These are phyloP conservation scores for Glomus cerebriforme DNA, from an alignment of 192 early-diverging fungal species.

Conservation along the genomic window DNA sequence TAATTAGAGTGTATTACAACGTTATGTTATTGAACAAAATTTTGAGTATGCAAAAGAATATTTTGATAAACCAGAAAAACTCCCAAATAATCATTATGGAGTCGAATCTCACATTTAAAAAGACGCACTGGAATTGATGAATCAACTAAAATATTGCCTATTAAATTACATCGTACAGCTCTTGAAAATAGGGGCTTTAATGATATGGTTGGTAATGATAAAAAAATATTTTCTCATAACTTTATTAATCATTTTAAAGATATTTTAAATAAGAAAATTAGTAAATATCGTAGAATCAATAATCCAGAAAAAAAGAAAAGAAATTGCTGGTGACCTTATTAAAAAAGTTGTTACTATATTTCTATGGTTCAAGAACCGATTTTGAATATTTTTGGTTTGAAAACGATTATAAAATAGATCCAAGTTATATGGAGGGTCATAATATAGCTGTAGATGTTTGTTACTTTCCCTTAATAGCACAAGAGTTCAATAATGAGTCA, in stretches of 20 bases:
- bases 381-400: neutral
- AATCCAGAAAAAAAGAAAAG: neutral
- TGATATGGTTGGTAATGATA: neutral
- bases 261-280: neutral
- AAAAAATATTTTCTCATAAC: neutral
- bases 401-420: neutral
- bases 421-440: neutral
- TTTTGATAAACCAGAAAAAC: neutral
- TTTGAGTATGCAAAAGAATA: neutral
- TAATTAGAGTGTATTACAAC: constrained; percentile 14
- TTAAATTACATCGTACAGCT: constrained; percentile 10
- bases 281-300: neutral
- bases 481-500: neutral
- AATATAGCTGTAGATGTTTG: neutral
- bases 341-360: neutral
- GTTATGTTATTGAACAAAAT: neutral
- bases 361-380: constrained; percentile 8
- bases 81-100: neutral
- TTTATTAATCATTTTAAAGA: neutral
- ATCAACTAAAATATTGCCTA: neutral
- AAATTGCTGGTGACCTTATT: neutral
- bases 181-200: neutral
- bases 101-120: neutral
- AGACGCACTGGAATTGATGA: neutral
- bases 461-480: constrained; percentile 16